Conservation (phyloP, 2,329 filamentous ascomycete species). For the Neonectria faginata region DNA sequence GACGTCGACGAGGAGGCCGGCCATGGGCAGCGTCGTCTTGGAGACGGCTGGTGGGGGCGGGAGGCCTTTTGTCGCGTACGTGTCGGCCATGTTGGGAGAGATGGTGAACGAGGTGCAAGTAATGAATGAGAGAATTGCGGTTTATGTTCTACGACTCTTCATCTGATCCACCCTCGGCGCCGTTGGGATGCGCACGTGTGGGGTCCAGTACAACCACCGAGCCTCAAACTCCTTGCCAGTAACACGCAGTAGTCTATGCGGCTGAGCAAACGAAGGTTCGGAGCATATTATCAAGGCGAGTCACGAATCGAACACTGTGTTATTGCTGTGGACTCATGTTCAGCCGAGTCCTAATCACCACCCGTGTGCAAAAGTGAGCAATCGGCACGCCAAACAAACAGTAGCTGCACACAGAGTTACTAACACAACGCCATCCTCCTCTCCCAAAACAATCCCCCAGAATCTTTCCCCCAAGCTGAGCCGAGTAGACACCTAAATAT, state of each 20-base stretch:
- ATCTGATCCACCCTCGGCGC: not conserved
- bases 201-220: not conserved
- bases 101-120: slow-evolving; percentile 11
- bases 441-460: not conserved
- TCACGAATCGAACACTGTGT: not conserved
- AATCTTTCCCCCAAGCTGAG: not conserved
- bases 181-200: not conserved
- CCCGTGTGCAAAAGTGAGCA: not conserved
- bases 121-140: slow-evolving; percentile 25
- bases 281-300: too few relatives aligned
- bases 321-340: not conserved
- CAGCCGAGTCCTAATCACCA: not conserved
- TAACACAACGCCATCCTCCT: not conserved
- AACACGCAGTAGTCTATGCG: not conserved
- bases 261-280: too few relatives aligned
- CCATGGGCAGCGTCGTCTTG: slow-evolving; percentile 74
- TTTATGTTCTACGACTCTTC: not conserved
- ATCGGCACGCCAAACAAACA: not conserved
- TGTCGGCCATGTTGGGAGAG: slow-evolving; percentile 40
- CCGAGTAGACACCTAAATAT: slow-evolving; percentile 8
- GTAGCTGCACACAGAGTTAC: not conserved
- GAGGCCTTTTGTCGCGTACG: slow-evolving; percentile 52
- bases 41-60: slow-evolving; percentile 66
- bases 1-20: slow-evolving; percentile 81
- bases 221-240: not conserved